These are phyloP conservation scores for Xeromyces bisporus DNA, from an alignment of 495 filamentous ascomycete genomes.

Conservation along the genomic window DNA sequence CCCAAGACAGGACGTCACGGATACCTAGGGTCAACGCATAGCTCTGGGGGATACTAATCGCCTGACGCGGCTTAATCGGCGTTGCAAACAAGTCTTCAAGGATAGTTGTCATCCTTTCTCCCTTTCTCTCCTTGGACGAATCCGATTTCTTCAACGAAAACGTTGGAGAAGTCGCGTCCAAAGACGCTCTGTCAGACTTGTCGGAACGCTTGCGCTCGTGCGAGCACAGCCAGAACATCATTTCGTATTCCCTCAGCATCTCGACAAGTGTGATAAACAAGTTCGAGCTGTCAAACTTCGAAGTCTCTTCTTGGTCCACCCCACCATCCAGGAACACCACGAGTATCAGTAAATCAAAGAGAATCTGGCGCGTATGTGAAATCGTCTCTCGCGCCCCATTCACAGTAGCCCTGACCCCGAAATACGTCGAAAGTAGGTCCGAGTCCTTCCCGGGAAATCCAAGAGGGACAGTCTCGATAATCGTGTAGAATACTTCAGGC, in stretches of 20 bases:
- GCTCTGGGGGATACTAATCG: conserved; percentile 24
- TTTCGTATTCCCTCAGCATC: conserved; percentile 53
- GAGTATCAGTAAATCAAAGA: conserved; percentile 69
- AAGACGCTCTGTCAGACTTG: conserved; percentile 2
- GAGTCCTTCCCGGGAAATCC: conserved; percentile 28
- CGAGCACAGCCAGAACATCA: conserved; percentile 66
- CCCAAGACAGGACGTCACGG: conserved; percentile 33
- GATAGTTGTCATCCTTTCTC: conserved; percentile 19
- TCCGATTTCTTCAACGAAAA: conserved; percentile 13
- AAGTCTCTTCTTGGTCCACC: conserved; percentile 46
- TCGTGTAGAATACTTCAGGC: conserved; percentile 32
- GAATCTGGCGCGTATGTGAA: conserved; percentile 42
- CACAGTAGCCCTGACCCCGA: conserved; percentile 56
- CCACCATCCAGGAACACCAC: conserved; percentile 70
- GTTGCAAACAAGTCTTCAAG: conserved; percentile 34
- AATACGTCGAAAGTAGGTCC: conserved; percentile 37
- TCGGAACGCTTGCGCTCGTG: conserved; percentile 26
- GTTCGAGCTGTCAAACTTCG: conserved; percentile 46
- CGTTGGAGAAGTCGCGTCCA: conserved; percentile 10
- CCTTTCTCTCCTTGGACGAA: conserved; percentile 9
- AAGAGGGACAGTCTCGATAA: conserved; percentile 27
- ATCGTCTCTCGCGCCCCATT: conserved; percentile 65
- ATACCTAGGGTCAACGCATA: conserved; percentile 32
- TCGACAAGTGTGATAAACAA: conserved; percentile 51
- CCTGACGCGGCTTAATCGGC: conserved; percentile 28